Evolutionary conservation across 805 yeast genomes (phyloP).

Genomic region (Naumovozyma baii): DNA sequence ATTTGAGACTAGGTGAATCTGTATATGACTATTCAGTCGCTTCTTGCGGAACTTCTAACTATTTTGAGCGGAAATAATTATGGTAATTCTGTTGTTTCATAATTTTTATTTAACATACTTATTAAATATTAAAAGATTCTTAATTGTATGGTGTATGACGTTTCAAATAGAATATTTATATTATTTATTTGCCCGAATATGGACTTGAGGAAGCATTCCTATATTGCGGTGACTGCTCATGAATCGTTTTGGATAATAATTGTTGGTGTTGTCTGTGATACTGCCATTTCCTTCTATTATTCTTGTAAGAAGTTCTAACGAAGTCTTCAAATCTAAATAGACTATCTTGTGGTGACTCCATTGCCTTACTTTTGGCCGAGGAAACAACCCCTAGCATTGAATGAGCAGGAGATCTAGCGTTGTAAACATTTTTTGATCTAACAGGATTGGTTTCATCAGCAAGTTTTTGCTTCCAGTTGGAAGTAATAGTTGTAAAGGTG

Average conservation of each 20-base stretch:
- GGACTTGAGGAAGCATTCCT: neutral
- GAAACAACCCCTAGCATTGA: neutral
- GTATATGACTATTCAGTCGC: slow-evolving; percentile 64
- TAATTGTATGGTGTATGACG: neutral
- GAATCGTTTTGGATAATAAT: slow-evolving; percentile 18
- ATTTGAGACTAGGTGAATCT: slow-evolving; percentile 79
- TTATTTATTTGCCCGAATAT: neutral
- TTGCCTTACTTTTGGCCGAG: slow-evolving; percentile 1
- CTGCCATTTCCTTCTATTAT: slow-evolving; percentile 23
- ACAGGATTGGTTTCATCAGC: neutral
- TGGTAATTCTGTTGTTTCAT: too few species aligned
- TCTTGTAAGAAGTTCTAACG: slow-evolving; percentile 31
- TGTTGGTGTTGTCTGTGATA: slow-evolving; percentile 22
- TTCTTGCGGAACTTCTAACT: slow-evolving; percentile 58
- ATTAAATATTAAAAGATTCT: too few species aligned
- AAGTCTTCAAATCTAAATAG: slow-evolving; percentile 39
- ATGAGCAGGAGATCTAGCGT: slow-evolving; percentile 3
- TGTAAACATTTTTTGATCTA: neutral
- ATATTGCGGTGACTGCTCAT: slow-evolving; percentile 10
- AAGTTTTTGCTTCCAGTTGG: slow-evolving; percentile 3
- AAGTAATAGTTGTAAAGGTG: slow-evolving; percentile 2
- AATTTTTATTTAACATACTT: too few species aligned
- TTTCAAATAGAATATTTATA: neutral
- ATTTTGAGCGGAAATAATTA: slow-evolving; percentile 57
- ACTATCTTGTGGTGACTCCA: slow-evolving; percentile 32